These are phyloP conservation scores for Zostera marina DNA, from an alignment of 116 monocot genomes.

Conservation along the genomic window DNA sequence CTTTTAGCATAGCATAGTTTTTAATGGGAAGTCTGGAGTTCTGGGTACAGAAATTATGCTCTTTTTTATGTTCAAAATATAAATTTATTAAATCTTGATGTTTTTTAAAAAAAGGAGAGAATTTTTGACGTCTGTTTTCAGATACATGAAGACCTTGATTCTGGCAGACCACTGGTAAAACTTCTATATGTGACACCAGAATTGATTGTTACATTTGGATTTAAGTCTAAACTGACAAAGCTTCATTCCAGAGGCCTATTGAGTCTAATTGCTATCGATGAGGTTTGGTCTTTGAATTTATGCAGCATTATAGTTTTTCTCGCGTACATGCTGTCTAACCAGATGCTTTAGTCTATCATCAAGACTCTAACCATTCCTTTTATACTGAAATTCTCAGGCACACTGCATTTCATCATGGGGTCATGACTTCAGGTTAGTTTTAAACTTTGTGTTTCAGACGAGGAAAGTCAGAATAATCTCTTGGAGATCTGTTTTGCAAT, in stretches of 20 bases:
- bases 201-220: slow-evolving; percentile 63
- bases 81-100: too few species aligned
- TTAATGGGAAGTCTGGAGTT: too few species aligned
- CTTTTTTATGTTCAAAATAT: too few species aligned
- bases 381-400: slow-evolving; percentile 28
- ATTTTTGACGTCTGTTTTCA: not conserved
- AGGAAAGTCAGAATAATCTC: not conserved
- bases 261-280: slow-evolving; percentile 73
- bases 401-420: slow-evolving; percentile 98
- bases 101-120: too few species aligned
- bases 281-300: slow-evolving; percentile 27
- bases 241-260: slow-evolving; percentile 61
- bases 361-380: not conserved
- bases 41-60: too few species aligned
- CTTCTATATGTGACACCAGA: slow-evolving; percentile 93
- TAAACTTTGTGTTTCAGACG: not conserved
- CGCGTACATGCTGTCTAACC: not conserved
- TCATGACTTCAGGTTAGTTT: slow-evolving; percentile 80
- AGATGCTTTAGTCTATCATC: too few species aligned
- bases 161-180: slow-evolving; percentile 54
- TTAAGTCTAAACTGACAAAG: slow-evolving; percentile 48
- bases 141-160: slow-evolving; percentile 78
- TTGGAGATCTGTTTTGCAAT: too few species aligned
- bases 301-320: not conserved
- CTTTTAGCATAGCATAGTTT: too few species aligned